phyloP scores from a whole-genome alignment of 1,284 basidiomycete species.

The Cystobasidium sp. region DNA sequence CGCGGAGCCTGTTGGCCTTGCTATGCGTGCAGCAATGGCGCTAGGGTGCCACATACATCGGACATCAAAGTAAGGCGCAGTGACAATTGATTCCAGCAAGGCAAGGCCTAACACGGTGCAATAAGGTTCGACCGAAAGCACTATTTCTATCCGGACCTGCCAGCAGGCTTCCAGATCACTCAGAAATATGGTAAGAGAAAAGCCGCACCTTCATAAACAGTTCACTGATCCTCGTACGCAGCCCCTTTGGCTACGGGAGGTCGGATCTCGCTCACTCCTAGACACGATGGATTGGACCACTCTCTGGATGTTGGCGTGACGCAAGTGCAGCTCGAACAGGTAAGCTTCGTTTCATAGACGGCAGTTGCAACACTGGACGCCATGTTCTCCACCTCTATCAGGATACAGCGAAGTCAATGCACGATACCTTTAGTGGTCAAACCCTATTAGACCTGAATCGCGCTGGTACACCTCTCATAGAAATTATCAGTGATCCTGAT shows the following conservation, averaged over 20 bases:
- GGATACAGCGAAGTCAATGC: slow-evolving; percentile 93
- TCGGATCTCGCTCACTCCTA: slow-evolving; percentile 61
- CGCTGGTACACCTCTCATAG: slow-evolving; percentile 86
- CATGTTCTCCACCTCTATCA: slow-evolving; percentile 54
- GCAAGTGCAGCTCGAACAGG: slow-evolving; percentile 96
- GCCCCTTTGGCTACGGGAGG: slow-evolving; percentile 82
- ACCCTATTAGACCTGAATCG: slow-evolving; percentile 86
- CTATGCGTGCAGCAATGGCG: slow-evolving; percentile 79
- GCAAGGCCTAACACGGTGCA: neutral
- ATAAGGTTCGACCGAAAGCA: slow-evolving; percentile 87
- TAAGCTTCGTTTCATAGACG: slow-evolving; percentile 55
- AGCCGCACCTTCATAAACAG: neutral
- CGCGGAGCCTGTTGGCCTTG: slow-evolving; percentile 76
- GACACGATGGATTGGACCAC: slow-evolving; percentile 58
- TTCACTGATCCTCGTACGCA: slow-evolving; percentile 50
- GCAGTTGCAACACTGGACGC: neutral
- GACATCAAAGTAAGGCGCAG: slow-evolving; percentile 39
- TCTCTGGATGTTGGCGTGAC: slow-evolving; percentile 71
- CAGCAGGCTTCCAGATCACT: slow-evolving; percentile 94
- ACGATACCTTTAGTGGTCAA: slow-evolving; percentile 64
- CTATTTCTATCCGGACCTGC: slow-evolving; percentile 96
- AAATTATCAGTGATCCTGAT: slow-evolving; percentile 94
- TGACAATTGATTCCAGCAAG: neutral
- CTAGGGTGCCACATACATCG: slow-evolving; percentile 68
- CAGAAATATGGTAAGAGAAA: slow-evolving; percentile 77